A percentile compares a stretch with the other conserved stretches of the same genome.
phyloP scores from a whole-genome alignment of 768 basidiomycete genomes.

The Hortiboletus campestris region DNA sequence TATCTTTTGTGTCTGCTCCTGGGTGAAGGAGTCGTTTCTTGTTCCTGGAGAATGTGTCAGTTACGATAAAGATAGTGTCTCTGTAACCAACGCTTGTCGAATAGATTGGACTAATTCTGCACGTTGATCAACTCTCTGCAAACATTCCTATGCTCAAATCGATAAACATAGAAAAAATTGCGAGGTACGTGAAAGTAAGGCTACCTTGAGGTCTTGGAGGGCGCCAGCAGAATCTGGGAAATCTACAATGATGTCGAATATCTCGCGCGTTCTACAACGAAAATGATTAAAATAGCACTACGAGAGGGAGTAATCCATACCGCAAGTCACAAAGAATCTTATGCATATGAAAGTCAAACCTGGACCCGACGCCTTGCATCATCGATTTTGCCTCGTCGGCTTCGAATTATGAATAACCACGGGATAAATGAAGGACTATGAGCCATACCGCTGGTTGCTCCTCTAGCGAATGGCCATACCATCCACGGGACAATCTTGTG shows the following conservation, averaged over 20 bases:
- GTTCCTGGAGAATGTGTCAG: constrained; percentile 50
- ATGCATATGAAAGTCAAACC: constrained; percentile 92
- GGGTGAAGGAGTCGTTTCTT: constrained; percentile 89
- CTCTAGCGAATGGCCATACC: constrained; percentile 72
- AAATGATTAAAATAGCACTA: not conserved
- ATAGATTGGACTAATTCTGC: constrained; percentile 71
- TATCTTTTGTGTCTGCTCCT: constrained; percentile 91
- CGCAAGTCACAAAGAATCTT: constrained; percentile 86
- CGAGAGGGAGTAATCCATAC: constrained; percentile 40
- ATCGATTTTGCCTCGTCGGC: constrained; percentile 69
- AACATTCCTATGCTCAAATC: constrained; percentile 54
- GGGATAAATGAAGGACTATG: constrained; percentile 1
- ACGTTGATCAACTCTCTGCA: constrained; percentile 79
- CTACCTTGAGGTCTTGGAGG: constrained; percentile 80
- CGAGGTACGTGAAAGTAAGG: not conserved
- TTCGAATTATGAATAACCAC: constrained; percentile 27
- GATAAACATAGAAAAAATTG: not conserved
- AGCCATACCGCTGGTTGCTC: constrained; percentile 52
- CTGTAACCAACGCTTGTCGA: constrained; percentile 64
- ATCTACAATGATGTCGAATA: constrained; percentile 96
- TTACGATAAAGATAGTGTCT: not conserved
- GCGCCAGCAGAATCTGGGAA: constrained; percentile 87
- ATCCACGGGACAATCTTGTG: constrained; percentile 84
- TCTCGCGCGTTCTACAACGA: constrained; percentile 62
- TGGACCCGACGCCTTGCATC: constrained; percentile 73